Conservation (phyloP, 2,329 filamentous ascomycete genomes). For the Fonsecaea pedrosoi region DNA sequence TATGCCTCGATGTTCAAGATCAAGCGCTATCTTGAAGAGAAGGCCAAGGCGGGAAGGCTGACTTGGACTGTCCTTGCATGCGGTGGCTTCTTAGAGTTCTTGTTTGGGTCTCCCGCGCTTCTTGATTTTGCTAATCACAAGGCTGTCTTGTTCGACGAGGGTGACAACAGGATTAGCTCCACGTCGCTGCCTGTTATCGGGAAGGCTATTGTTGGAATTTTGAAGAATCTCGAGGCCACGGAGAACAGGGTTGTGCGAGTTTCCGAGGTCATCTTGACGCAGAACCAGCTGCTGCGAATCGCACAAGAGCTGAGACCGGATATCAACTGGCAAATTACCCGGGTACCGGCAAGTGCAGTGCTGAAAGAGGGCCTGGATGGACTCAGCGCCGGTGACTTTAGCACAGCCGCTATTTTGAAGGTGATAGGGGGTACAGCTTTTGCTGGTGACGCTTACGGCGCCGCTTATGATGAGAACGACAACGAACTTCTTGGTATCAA, state of each 20-base stretch:
- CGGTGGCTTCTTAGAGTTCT: conserved; percentile 68
- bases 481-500: conserved; percentile 50
- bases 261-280: conserved; percentile 63
- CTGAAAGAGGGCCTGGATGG: conserved; percentile 45
- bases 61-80: conserved; percentile 67
- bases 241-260: conserved; percentile 66
- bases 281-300: conserved; percentile 62
- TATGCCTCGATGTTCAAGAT: conserved; percentile 42
- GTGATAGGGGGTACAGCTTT: conserved; percentile 43
- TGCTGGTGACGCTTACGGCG: conserved; percentile 46
- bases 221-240: conserved; percentile 59
- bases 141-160: conserved; percentile 40
- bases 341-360: conserved; percentile 50
- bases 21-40: conserved; percentile 57
- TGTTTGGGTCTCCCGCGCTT: conserved; percentile 39
- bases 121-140: conserved; percentile 45
- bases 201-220: conserved; percentile 48
- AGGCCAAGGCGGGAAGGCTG: conserved; percentile 54
- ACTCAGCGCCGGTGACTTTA: conserved; percentile 34
- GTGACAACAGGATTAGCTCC: conserved; percentile 34
- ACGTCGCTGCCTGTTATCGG: conserved; percentile 35
- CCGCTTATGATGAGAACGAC: conserved; percentile 43
- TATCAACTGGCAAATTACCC: conserved; percentile 16
- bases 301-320: conserved; percentile 56
- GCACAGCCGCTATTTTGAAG: conserved; percentile 41